These are phyloP conservation scores for Fusarium hostae DNA, from an alignment of 2,329 filamentous ascomycete species.

Conservation along the genomic window DNA sequence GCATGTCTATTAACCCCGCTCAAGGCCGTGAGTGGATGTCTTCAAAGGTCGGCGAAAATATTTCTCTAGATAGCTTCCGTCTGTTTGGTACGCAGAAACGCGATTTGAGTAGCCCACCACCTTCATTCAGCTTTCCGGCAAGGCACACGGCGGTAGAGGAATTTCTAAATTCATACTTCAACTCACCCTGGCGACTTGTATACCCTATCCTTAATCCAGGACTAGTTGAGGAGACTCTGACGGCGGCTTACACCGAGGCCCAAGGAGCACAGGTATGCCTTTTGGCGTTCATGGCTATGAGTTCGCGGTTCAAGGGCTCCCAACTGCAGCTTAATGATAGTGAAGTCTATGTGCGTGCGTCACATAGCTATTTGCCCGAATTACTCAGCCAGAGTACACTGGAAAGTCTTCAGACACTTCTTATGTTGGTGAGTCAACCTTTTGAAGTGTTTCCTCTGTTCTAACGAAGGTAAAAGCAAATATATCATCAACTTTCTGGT, in stretches of 20 bases:
- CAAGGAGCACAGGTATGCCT: not conserved
- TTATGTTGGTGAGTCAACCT: not conserved
- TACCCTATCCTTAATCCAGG: not conserved
- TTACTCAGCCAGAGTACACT: rapidly evolving
- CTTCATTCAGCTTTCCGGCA: not conserved
- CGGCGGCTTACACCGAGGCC: not conserved
- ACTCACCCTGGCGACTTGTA: not conserved
- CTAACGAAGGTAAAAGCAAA: not conserved
- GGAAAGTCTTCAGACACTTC: not conserved
- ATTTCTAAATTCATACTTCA: not conserved
- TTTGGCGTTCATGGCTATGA: not conserved
- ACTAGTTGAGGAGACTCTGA: not conserved
- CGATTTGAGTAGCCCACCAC: not conserved
- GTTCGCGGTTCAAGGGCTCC: not conserved
- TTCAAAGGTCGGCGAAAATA: not conserved
- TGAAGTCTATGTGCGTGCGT: not conserved
- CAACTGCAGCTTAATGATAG: rapidly evolving
- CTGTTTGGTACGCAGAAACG: not conserved
- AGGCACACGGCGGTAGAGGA: not conserved
- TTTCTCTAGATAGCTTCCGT: rapidly evolving
- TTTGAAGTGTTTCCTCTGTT: rapidly evolving
- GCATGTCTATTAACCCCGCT: not conserved
- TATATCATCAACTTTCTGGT: not conserved
- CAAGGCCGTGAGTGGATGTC: not conserved
- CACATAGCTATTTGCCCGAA: not conserved